Base-by-base conservation (phyloP, 768 basidiomycete genomes). In the Mycena metata region DNA sequence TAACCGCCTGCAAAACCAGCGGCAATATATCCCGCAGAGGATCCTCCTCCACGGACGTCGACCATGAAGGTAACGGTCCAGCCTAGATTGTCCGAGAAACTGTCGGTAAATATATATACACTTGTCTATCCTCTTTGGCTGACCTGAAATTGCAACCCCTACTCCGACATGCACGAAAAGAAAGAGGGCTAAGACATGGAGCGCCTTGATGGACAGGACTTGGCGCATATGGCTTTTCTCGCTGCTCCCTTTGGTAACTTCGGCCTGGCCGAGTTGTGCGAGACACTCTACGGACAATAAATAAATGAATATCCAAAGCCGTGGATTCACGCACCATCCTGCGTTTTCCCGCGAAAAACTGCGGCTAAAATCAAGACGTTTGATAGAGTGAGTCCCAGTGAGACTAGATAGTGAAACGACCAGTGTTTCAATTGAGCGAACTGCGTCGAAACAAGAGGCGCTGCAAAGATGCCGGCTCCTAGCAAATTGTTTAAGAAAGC, bases 361-460 rank as follows among this genome's bases (percentile, higher is more conserved):
- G 73, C 54, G 23, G 67, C 69, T 21, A 79, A 65, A 33, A 71
- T 43, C 3, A 74, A 23, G 9, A 75, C 69, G 56, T 80, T 90
- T 47, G 80, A 59, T 35, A 85, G 47, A 0, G 89, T 85, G 24
- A 93, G 54, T 1, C 84, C 87, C 1, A 90, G 72, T 0, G 88
- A 90, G 5, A 79, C 78, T 41, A 91, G 80, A 74, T 88, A 92
- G 73, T 91, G 87, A 70, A 88, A 87, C 6, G 86, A 88, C 90
- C 91, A 92, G 49, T 79, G 79, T 0, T 69, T 70, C 36, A 82
- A 65, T 41, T 82, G 80, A 2, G 88, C 82, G 68, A 93, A 93
- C 63, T 89, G 86, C 0, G 92, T 94, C 0, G 92, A 83, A 0
- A 89, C 83, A n/a, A 92, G 82, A 0, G 92, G 92, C 0, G 90